Evolutionary conservation across 331 rosid species (phyloP), one percentile per base, ranked within the genome.

Genomic region (Dryas integrifolia): DNA sequence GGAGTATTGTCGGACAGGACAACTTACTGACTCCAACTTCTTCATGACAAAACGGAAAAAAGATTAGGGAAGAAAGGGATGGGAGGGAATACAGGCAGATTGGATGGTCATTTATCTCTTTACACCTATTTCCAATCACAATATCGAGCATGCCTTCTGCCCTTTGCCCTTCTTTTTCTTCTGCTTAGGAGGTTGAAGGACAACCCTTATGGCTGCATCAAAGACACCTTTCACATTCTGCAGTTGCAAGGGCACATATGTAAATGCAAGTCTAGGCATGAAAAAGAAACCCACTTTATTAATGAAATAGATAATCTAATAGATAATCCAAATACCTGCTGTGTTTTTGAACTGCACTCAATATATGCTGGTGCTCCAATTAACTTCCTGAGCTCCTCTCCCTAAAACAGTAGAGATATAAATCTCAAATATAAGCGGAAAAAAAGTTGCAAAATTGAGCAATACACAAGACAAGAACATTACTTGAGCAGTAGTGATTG

Each of bases 121-220:
- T 85, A 87, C 85, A 84, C 81, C 87, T 71, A 86, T 77, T 67
- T 75, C 82, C 79, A 72, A 85, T 95, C 92, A 95, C 91, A 95
- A 95, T 83, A 95, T 92, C 67, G 96, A 88, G 89, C 99, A 95
- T 3, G 91, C 96, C 86, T 86, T 95, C 76, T 92, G 97, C 58
- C 86, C 98, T 86, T 92, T 95, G 87, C 80, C 73, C 83, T 95
- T 92, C 94, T 92, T 95, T 82, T 92, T 95, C 98, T 95, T 95
- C 91, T 88, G 96, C 86, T 95, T 95, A 7, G 99, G 99, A 57
- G 99, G 99, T 92, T 95, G 99, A 89, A 95, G 99, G 60, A 95
- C 99, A 84, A 95, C 99, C 88, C 86, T 89, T 73, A 95, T 95
- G 58, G 99, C 99, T n/a, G 93, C 97, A 80, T 95, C 99, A 49